Conservation (phyloP, 495 filamentous ascomycete genomes). For the Tuber indicum region DNA sequence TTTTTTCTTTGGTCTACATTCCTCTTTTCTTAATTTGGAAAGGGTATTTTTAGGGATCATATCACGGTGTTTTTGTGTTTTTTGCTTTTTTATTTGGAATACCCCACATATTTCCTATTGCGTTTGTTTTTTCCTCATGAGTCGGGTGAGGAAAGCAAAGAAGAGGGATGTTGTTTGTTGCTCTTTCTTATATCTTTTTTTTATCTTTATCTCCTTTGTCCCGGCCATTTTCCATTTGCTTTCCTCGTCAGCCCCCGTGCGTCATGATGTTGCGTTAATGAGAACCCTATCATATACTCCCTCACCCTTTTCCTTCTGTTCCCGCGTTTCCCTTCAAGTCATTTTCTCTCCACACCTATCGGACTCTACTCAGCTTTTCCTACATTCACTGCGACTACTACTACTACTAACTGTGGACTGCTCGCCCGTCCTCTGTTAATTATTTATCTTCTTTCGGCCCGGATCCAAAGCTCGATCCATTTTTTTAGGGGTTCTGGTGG, state of each 20-base stretch:
- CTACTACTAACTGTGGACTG: not conserved
- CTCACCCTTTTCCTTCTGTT: not conserved
- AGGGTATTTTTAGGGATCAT: conserved; percentile 2
- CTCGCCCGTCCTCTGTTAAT: not conserved
- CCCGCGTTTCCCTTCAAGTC: not conserved
- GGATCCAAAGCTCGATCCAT: not conserved
- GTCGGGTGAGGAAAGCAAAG: not conserved
- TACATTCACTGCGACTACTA: not conserved
- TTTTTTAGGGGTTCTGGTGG: not conserved
- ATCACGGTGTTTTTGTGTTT: conserved; percentile 18
- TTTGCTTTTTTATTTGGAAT: conserved; percentile 25
- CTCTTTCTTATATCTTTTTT: conserved; percentile 11
- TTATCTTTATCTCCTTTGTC: not conserved
- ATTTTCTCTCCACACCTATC: not conserved
- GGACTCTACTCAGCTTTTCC: not conserved
- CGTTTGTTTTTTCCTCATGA: conserved; percentile 27
- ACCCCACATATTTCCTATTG: conserved; percentile 14
- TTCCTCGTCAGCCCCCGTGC: not conserved
- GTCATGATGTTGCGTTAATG: not conserved
- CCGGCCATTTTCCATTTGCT: not conserved
- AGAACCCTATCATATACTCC: not conserved
- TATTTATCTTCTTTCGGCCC: not conserved
- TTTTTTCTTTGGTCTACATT: conserved; percentile 8
- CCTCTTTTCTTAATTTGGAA: conserved; percentile 1
- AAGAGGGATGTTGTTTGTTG: not conserved